Conservation (phyloP, 495 filamentous ascomycete genomes). For the Penicillium canariense region DNA sequence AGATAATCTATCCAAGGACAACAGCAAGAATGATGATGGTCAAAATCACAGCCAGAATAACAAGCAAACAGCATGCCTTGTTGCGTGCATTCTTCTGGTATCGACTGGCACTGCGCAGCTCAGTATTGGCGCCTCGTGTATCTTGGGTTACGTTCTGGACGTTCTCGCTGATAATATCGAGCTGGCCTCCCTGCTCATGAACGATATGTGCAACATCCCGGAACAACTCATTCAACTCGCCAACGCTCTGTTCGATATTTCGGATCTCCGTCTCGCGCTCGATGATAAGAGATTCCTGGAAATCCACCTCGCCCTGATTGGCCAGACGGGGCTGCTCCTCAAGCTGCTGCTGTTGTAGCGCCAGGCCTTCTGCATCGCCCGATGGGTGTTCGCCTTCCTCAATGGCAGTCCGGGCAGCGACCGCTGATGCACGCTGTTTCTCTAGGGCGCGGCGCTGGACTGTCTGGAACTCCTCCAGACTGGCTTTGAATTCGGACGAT, state of each 20-base stretch:
- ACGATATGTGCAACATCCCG: slow-evolving; percentile 96
- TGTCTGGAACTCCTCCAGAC: slow-evolving; percentile 83
- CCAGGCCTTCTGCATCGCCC: slow-evolving; percentile 38
- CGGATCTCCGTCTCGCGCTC: slow-evolving; percentile 96
- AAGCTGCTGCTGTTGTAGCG: slow-evolving; percentile 65
- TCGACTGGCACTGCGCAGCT: slow-evolving; percentile 75
- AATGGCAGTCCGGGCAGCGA: slow-evolving; percentile 71
- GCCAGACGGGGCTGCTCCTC: slow-evolving; percentile 79
- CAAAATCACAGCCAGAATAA: slow-evolving; percentile 88
- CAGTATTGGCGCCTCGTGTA: slow-evolving; percentile 78
- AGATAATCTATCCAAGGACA: slow-evolving; percentile 53
- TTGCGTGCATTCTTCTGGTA: slow-evolving; percentile 92
- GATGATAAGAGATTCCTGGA: slow-evolving; percentile 91
- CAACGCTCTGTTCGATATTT: slow-evolving; percentile 93
- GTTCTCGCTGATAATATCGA: slow-evolving; percentile 87
- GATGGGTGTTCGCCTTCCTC: slow-evolving; percentile 50
- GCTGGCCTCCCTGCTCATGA: slow-evolving; percentile 81
- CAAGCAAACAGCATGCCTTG: slow-evolving; percentile 86
- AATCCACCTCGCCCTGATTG: slow-evolving; percentile 93
- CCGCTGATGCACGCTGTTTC: slow-evolving; percentile 83
- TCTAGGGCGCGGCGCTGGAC: slow-evolving; percentile 86
- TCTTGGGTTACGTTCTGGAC: slow-evolving; percentile 76
- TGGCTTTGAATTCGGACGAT: slow-evolving; percentile 83
- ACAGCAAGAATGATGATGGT: slow-evolving; percentile 86
- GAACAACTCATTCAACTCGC: slow-evolving; percentile 94